These are phyloP conservation scores for Ammopiptanthus mongolicus DNA, from an alignment of 306 rosid species.

Conservation along the genomic window DNA sequence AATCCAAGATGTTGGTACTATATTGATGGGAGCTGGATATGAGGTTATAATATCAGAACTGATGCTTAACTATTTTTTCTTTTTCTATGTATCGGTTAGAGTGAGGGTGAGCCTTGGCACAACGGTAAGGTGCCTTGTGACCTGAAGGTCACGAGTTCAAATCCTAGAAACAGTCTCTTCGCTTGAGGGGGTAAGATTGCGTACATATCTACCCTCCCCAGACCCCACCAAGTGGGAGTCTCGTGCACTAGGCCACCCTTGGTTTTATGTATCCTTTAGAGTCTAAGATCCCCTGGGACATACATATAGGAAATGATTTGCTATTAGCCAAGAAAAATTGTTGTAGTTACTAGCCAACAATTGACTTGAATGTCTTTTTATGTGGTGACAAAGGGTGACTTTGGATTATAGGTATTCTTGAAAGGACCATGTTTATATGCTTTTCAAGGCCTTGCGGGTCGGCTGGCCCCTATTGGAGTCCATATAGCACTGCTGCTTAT, in stretches of 20 bases:
- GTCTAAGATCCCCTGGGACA: background rate
- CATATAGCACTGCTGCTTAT: conserved; percentile 84
- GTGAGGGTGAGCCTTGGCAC: too few relatives aligned
- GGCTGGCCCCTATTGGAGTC: conserved; percentile 94
- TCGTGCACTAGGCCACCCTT: too few relatives aligned
- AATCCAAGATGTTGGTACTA: conserved; percentile 71
- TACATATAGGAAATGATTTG: background rate
- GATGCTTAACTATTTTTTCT: conserved; percentile 1
- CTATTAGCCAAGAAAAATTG: background rate
- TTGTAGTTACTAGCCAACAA: background rate
- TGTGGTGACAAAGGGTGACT: conserved; percentile 3
- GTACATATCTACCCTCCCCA: too few relatives aligned
- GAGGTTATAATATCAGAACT: conserved; percentile 49
- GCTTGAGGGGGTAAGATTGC: too few relatives aligned
- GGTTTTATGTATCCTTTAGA: background rate
- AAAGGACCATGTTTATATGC: conserved; percentile 88
- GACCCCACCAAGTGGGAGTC: too few relatives aligned
- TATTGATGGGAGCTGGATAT: conserved; percentile 94
- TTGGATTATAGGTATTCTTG: conserved; percentile 63
- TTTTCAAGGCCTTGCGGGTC: conserved; percentile 80
- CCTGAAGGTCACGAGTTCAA: too few relatives aligned
- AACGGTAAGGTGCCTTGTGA: too few relatives aligned
- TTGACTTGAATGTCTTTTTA: background rate
- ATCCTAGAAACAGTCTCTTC: too few relatives aligned
- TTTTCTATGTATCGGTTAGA: background rate